Base-by-base conservation (phyloP, 768 basidiomycete genomes). In the Leccinellum luteum region DNA sequence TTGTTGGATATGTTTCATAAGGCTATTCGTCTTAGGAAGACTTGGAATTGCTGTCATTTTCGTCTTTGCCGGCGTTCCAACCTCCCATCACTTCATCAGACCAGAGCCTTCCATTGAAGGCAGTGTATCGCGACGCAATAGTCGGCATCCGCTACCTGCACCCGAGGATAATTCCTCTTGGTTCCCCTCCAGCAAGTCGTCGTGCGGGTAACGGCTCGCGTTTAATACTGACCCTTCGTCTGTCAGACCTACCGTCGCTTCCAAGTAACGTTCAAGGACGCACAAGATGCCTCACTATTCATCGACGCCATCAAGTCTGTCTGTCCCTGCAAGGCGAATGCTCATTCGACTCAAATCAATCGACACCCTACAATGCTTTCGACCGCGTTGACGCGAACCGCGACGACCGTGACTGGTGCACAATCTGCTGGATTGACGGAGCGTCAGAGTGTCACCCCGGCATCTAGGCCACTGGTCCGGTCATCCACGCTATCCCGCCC, bases 121-220 rank as follows among this genome's bases (percentile, higher is more conserved):
- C 88, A 8, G 88, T 92, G 10, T 89, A 89, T 67, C 84, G 87
- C 23, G 89, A 87, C 55, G 76, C 80, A 4, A 76, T 86, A 0
- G 86, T 91, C 27, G 90, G 90, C 13, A 81, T 92, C 47, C 85
- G 90, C 23, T 92, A 92, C 64, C 73, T 90, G 32, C 77, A 87
- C 60, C 79, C 80, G 27, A 76, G 74, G 30, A 76, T 59, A 13
- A 44, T 65, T 6, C 62, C 66, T 9, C 62, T 64, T 17, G 69
- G 69, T 47, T 62, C 63, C 41, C 62, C 61, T n/a, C 71, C 74
- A 52, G 78, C 73, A 63, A 57, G 71, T 67, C 19, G 17, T 47
- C 25, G 19, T 52, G 13, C 50, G 14, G 17, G 23, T 38, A 47
- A 19, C 35, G 48, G 47, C 25, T 9, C 23, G 14, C 38, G 19